Percentiles rank a stretch among this genome's conserved stretches.
These are phyloP conservation scores for Candida maesae DNA, from an alignment of 805 yeast genomes.

Conservation along the genomic window DNA sequence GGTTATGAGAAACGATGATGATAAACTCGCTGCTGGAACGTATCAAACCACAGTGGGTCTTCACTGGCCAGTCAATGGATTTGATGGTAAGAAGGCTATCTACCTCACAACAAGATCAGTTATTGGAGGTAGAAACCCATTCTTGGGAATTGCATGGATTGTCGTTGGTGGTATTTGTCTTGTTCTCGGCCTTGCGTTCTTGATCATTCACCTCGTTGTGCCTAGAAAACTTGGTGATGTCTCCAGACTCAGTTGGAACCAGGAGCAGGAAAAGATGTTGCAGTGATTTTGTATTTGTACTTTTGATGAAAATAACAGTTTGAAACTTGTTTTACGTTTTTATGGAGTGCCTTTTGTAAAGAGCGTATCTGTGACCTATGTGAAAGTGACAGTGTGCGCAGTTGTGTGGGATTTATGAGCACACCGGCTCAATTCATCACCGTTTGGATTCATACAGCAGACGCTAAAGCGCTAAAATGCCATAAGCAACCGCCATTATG, in stretches of 20 bases:
- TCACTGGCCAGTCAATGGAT: slow-evolving; percentile 75
- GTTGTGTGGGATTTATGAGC: too few relatives aligned
- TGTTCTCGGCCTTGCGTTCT: slow-evolving; percentile 48
- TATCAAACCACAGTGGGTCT: slow-evolving; percentile 66
- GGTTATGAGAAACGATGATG: slow-evolving; percentile 58
- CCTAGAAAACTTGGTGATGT: slow-evolving; percentile 74
- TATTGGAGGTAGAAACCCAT: slow-evolving; percentile 72
- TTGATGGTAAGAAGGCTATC: slow-evolving; percentile 62
- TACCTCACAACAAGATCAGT: slow-evolving; percentile 68
- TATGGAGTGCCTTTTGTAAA: too few relatives aligned
- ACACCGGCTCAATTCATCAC: too few relatives aligned
- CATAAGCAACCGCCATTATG: too few relatives aligned
- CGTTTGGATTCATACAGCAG: too few relatives aligned
- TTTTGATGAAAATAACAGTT: not conserved
- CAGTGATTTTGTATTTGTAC: slow-evolving; percentile 3
- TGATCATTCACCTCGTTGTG: slow-evolving; percentile 51
- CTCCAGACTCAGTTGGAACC: slow-evolving; percentile 71
- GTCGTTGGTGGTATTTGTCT: slow-evolving; percentile 72
- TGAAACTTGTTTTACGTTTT: too few relatives aligned
- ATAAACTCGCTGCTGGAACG: slow-evolving; percentile 49
- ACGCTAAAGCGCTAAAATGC: too few relatives aligned
- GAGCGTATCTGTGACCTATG: too few relatives aligned
- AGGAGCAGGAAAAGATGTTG: slow-evolving; percentile 37
- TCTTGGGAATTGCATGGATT: slow-evolving; percentile 71
- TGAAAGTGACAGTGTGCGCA: too few relatives aligned